Conservation (phyloP, 108 stramenopile genomes). For the Skeletonema potamos region DNA sequence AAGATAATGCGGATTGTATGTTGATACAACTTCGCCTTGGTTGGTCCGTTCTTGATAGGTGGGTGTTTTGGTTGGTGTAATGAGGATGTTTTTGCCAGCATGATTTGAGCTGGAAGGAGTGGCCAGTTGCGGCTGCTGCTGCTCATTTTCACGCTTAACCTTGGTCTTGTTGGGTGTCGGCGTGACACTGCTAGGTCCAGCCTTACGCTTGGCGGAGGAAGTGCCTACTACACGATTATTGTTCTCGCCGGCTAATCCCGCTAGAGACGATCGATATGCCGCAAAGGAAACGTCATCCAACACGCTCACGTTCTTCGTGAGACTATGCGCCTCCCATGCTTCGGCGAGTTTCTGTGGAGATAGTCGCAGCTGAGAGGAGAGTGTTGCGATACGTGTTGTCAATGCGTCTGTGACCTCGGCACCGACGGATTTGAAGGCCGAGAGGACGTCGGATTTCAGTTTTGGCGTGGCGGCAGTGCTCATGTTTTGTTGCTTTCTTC, state of each 20-base stretch:
- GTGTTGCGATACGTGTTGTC: constrained; percentile 25
- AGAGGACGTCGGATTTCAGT: background rate
- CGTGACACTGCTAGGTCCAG: background rate
- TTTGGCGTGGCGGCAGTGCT: background rate
- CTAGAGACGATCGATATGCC: constrained; percentile 46
- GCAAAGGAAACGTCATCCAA: constrained; percentile 57
- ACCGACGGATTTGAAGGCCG: background rate
- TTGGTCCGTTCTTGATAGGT: constrained; percentile 59
- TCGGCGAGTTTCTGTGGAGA: constrained; percentile 59
- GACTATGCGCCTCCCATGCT: constrained; percentile 73
- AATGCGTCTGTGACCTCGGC: background rate
- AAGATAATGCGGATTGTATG: constrained; percentile 44
- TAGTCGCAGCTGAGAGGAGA: constrained; percentile 47
- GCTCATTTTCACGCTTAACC: background rate
- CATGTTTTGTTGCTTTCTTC: background rate
- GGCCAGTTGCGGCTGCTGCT: background rate
- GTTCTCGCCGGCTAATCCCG: constrained; percentile 11
- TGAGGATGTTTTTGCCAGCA: background rate
- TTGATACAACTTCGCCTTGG: constrained; percentile 48
- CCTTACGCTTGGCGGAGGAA: background rate
- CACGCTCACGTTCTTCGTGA: constrained; percentile 55
- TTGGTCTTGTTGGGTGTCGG: background rate
- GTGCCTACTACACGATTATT: constrained; percentile 8
- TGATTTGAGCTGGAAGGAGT: background rate
- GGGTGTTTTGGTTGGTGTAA: constrained; percentile 8